Conservation (phyloP, 306 rosid species). For the Trifolium pratense region DNA sequence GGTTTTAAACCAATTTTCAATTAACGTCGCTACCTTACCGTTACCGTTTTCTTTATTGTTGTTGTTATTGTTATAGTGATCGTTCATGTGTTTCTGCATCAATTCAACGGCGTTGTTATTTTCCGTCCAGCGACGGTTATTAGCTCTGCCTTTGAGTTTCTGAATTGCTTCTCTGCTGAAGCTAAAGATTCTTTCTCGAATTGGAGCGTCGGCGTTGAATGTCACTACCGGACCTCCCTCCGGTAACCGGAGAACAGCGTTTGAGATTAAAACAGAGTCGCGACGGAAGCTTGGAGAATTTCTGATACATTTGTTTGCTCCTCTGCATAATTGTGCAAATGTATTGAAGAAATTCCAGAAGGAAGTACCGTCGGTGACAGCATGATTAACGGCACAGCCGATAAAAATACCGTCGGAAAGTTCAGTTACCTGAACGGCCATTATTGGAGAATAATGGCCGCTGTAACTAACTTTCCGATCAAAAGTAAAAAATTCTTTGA, state of each 20-base stretch:
- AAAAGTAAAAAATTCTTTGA: constrained; percentile 65
- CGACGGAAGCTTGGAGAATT: constrained; percentile 68
- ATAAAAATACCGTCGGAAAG: constrained; percentile 78
- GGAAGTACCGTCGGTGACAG: constrained; percentile 84
- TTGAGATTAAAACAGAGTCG: constrained; percentile 55
- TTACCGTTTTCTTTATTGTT: constrained; percentile 29
- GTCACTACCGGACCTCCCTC: constrained; percentile 74
- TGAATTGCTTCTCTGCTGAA: constrained; percentile 73
- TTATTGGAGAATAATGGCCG: constrained; percentile 68
- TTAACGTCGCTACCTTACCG: constrained; percentile 41
- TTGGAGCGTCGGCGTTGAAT: constrained; percentile 60
- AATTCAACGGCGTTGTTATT: constrained; percentile 47
- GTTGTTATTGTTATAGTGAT: constrained; percentile 15
- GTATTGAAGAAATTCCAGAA: constrained; percentile 96
- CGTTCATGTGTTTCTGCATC: constrained; percentile 62
- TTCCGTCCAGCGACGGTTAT: constrained; percentile 37
- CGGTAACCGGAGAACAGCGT: constrained; percentile 66
- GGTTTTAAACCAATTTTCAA: constrained; percentile 56
- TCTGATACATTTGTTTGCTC: constrained; percentile 33
- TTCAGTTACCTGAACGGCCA: constrained; percentile 80
- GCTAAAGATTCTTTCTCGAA: constrained; percentile 73
- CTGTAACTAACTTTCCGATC: constrained; percentile 70
- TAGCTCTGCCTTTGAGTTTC: constrained; percentile 60
- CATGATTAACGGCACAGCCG: constrained; percentile 78
- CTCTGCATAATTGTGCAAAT: constrained; percentile 67